Evolutionary conservation across 495 filamentous ascomycete genomes (phyloP).

Genomic region (Xeromyces bisporus): DNA sequence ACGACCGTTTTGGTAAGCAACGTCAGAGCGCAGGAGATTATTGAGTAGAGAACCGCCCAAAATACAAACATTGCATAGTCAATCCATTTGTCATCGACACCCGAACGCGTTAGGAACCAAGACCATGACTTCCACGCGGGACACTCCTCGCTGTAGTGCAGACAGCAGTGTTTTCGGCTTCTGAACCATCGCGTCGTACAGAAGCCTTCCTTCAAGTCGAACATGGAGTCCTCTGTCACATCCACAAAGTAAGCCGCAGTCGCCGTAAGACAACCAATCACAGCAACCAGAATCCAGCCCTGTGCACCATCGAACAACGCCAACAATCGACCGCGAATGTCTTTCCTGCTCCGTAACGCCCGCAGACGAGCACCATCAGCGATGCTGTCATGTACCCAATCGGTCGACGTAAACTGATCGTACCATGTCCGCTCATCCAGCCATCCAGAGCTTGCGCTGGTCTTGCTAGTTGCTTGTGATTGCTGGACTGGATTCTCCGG

Average conservation of each 20-base stretch:
- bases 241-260: constrained; percentile 78
- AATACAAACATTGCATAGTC: constrained; percentile 60
- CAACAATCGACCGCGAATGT: constrained; percentile 60
- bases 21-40: constrained; percentile 60
- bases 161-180: constrained; percentile 64
- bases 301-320: constrained; percentile 76
- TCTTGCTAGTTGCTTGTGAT: constrained; percentile 37
- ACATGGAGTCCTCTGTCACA: constrained; percentile 64
- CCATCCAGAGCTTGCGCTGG: constrained; percentile 34
- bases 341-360: constrained; percentile 62
- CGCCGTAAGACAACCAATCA: constrained; percentile 80
- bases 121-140: constrained; percentile 66
- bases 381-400: constrained; percentile 97
- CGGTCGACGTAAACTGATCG: constrained; percentile 95
- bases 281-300: constrained; percentile 84
- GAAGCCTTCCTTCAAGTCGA: constrained; percentile 83
- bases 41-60: constrained; percentile 54
- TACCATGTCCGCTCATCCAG: constrained; percentile 91
- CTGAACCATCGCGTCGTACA: constrained; percentile 56
- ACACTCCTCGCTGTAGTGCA: constrained; percentile 42
- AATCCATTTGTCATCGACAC: constrained; percentile 41
- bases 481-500: constrained; percentile 24
- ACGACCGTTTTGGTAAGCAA: constrained; percentile 81
- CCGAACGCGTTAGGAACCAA: constrained; percentile 36
- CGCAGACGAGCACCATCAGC: constrained; percentile 84